These are phyloP conservation scores for Leishmania guyanensis DNA, from an alignment of 208 protist genomes.

Conservation along the genomic window DNA sequence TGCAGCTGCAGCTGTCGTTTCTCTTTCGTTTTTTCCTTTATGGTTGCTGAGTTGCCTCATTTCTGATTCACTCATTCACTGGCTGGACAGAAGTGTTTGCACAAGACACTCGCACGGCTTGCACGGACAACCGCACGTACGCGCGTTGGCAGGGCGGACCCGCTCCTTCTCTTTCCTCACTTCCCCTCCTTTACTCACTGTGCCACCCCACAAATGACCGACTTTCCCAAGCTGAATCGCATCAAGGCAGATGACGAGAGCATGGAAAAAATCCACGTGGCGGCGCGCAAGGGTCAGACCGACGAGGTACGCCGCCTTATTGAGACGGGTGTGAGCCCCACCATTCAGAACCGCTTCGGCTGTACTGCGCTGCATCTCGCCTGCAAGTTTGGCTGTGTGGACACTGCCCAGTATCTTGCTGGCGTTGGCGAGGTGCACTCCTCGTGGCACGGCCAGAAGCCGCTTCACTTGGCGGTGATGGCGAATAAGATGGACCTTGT, in stretches of 20 bases:
- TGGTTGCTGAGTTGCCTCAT: not conserved
- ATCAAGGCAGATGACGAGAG: constrained; percentile 86
- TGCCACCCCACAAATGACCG: constrained; percentile 33
- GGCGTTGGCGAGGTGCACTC: constrained; percentile 56
- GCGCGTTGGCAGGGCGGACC: not conserved
- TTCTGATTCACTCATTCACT: not conserved
- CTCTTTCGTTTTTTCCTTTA: not conserved
- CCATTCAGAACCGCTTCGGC: constrained; percentile 84
- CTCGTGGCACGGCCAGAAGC: constrained; percentile 83
- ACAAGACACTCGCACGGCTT: not conserved
- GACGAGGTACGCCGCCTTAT: constrained; percentile 83
- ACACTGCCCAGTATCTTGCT: constrained; percentile 69
- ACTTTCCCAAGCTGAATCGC: constrained; percentile 70
- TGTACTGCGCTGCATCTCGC: constrained; percentile 89
- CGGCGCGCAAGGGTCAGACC: constrained; percentile 75
- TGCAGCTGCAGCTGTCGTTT: not conserved
- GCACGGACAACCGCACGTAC: not conserved
- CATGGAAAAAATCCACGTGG: constrained; percentile 89
- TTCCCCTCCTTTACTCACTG: not conserved
- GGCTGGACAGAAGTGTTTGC: not conserved
- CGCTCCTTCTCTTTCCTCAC: constrained; percentile 5
- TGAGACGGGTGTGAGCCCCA: constrained; percentile 62
- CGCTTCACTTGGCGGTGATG: constrained; percentile 82
- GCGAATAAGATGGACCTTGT: constrained; percentile 70
- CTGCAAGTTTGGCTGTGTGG: constrained; percentile 80